Conservation (phyloP, 257 asterid genomes). For the Solanum clarkiae region DNA sequence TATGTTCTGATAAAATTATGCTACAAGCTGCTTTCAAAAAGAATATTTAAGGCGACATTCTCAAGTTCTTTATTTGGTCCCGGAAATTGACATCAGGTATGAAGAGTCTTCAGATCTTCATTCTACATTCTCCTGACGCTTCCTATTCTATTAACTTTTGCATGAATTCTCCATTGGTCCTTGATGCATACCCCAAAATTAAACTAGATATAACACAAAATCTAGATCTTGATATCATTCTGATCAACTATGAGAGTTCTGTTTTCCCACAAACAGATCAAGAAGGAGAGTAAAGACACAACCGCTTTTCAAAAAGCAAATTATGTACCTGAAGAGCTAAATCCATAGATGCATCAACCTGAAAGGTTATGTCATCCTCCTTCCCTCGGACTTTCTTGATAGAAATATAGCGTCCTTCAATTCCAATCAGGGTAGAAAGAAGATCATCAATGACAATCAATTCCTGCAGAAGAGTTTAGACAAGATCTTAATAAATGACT, state of each 20-base stretch:
- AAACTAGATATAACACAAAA: not conserved
- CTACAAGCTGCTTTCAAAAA: not conserved
- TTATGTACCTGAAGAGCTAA: slow-evolving; percentile 69
- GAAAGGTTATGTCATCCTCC: slow-evolving; percentile 42
- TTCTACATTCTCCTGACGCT: not conserved
- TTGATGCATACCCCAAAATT: not conserved
- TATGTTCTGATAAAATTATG: not conserved
- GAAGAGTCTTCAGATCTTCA: not conserved
- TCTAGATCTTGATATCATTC: not conserved
- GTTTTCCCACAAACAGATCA: not conserved
- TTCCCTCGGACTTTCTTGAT: slow-evolving; percentile 48
- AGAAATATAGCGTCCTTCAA: slow-evolving; percentile 82
- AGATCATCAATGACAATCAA: slow-evolving; percentile 82
- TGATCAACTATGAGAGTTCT: not conserved
- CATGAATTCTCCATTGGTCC: not conserved
- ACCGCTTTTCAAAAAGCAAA: not conserved
- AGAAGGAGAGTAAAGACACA: not conserved
- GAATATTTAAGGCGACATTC: not conserved
- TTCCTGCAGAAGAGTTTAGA: slow-evolving; percentile 41
- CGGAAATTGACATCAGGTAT: not conserved
- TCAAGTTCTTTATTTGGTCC: not conserved
- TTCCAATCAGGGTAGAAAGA: slow-evolving; percentile 69
- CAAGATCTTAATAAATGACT: not conserved
- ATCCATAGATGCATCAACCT: slow-evolving; percentile 93
- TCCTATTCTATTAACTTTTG: not conserved